Conservation (phyloP, 192 early-diverging fungal genomes). For the Linnemannia hyalina region DNA sequence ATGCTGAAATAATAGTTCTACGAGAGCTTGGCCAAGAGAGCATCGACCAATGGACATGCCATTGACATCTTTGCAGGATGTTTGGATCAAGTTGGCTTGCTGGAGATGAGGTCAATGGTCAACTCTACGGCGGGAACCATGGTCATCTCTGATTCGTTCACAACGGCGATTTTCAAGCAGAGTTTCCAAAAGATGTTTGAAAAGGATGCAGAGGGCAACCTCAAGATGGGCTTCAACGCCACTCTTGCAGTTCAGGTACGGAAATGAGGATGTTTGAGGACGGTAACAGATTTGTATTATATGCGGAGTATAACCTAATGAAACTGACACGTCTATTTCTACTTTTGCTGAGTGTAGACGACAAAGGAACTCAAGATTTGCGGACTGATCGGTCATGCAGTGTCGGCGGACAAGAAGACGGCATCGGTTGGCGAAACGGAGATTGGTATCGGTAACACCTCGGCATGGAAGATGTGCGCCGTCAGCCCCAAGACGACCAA, state of each 20-base stretch:
- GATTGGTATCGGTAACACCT: constrained; percentile 97
- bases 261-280: background rate
- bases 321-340: background rate
- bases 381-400: constrained; percentile 96
- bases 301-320: background rate
- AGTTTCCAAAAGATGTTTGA: constrained; percentile 95
- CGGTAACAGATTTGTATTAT: background rate
- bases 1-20: constrained; percentile 78
- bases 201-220: constrained; percentile 88
- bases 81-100: constrained; percentile 95
- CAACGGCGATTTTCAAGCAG: constrained; percentile 96
- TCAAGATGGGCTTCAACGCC: constrained; percentile 98
- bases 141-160: constrained; percentile 97
- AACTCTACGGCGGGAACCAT: constrained; percentile 93
- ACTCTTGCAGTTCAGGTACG: constrained; percentile 93
- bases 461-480: constrained; percentile 94
- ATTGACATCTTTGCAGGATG: constrained; percentile 99
- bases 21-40: constrained; percentile 88
- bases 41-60: constrained; percentile 88
- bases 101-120: constrained; percentile 95
- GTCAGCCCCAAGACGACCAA: constrained; percentile 88
- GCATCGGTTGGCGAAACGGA: constrained; percentile 96
- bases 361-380: constrained; percentile 96
- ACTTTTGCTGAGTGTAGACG: constrained; percentile 67
- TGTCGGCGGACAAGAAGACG: constrained; percentile 91